Conservation (phyloP, 805 yeast genomes). For the Cyberlindnera xishuangbannaensis region DNA sequence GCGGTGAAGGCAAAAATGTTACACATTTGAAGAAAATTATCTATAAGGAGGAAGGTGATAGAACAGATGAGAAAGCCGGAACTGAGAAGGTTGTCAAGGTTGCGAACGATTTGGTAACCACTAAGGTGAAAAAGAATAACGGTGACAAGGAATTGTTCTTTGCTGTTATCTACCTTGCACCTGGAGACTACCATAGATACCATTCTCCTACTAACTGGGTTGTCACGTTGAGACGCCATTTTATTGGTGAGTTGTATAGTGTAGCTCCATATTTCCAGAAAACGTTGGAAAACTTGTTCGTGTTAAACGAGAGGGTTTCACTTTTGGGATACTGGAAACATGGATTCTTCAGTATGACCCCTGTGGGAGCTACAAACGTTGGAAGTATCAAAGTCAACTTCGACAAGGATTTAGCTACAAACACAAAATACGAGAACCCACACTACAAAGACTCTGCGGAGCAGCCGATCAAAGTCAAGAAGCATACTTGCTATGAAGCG, state of each 20-base stretch:
- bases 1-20: slow-evolving; percentile 40
- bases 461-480: slow-evolving; percentile 40
- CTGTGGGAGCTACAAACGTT: slow-evolving; percentile 98
- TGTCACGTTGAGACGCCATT: slow-evolving; percentile 85
- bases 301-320: slow-evolving; percentile 92
- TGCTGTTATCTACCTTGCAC: slow-evolving; percentile 92
- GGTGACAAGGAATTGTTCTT: slow-evolving; percentile 62
- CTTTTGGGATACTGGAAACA: slow-evolving; percentile 92
- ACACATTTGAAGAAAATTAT: slow-evolving; percentile 42
- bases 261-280: slow-evolving; percentile 96
- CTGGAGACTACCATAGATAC: slow-evolving; percentile 96
- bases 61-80: slow-evolving; percentile 34
- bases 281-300: slow-evolving; percentile 79
- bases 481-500: slow-evolving; percentile 90
- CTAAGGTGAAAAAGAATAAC: slow-evolving; percentile 23
- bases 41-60: slow-evolving; percentile 66
- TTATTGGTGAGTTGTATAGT: slow-evolving; percentile 90
- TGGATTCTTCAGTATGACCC: slow-evolving; percentile 97
- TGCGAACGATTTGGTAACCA: slow-evolving; percentile 26
- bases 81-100: slow-evolving; percentile 33
- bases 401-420: slow-evolving; percentile 85
- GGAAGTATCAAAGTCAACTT: slow-evolving; percentile 91
- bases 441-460: slow-evolving; percentile 17
- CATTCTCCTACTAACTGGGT: slow-evolving; percentile 98
- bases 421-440: slow-evolving; percentile 54